Evolutionary conservation across 192 early-diverging fungal genomes (phyloP), one percentile per base, ranked within the genome.

Genomic region (Pilobolus umbonatus): DNA sequence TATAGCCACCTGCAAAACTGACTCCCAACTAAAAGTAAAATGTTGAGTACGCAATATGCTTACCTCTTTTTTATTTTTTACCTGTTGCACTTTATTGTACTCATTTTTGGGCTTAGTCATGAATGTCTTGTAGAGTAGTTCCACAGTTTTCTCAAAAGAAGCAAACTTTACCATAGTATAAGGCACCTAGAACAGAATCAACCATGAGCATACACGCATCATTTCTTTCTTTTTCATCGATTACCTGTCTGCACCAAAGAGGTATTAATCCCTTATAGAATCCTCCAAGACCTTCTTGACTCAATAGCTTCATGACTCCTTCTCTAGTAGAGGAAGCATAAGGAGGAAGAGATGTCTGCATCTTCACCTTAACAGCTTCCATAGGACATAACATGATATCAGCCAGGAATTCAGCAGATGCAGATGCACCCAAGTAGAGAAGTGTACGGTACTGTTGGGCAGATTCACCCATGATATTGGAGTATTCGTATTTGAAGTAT

Each of bases 111-210:
- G 87, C 57, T 80, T 80, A 69, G 72, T 70, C 35, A 87, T 63
- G n/a, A 72, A 35, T 48, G 79, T 63, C 57, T 65, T 75, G 75
- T 87, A 87, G 65, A 89, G 84, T 43, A 69, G 61, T 72, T 84
- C 84, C 40, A 85, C 85, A 6, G 78, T 82, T 62, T 78, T 85
- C 76, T 93, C 91, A 69, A 90, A 93, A 54, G 85, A 80, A 66
- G 82, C 90, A 61, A 90, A 92, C 73, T 91, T 91, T 72, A 85
- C 84, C 76, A 89, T 87, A 46, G 88, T 91, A 80, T 91, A 91
- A 29, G 90, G 89, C 49, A 54, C 35, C 52, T 54, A 54, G n/a
- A n/a, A 19, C 29, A 14, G 32, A 29, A 51, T 3, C 14, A 5
- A 32, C n/a, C 17, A 9, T 19, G 12, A 22, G 12, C 22, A 6